Conservation (phyloP, 352 stramenopile genomes). For the Globisporangium polare region DNA sequence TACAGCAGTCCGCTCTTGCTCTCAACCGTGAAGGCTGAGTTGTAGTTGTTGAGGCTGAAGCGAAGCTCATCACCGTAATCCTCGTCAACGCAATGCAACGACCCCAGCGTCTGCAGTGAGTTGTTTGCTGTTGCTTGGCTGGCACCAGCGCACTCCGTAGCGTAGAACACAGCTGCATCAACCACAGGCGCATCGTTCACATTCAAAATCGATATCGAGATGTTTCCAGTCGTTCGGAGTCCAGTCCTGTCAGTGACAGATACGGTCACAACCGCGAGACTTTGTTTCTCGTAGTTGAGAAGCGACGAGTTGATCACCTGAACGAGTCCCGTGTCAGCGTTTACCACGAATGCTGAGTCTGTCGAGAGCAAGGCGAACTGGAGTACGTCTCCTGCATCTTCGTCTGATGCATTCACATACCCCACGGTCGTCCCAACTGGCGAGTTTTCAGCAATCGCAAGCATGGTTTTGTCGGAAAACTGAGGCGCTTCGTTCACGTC, state of each 20-base stretch:
- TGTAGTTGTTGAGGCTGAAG: constrained; percentile 27
- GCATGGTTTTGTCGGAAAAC: constrained; percentile 8
- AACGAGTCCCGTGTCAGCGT: neutral
- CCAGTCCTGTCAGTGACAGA: constrained; percentile 6
- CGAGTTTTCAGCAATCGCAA: constrained; percentile 28
- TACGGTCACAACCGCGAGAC: neutral
- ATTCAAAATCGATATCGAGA: constrained; percentile 4
- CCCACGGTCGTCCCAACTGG: constrained; percentile 11
- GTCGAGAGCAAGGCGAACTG: constrained; percentile 16
- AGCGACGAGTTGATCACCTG: neutral
- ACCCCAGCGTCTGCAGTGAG: constrained; percentile 26
- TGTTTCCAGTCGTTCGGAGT: neutral
- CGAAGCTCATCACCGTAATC: constrained; percentile 32
- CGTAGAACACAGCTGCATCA: neutral
- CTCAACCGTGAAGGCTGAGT: constrained; percentile 27
- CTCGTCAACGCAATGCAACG: constrained; percentile 45
- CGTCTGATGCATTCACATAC: constrained; percentile 18
- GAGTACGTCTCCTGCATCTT: constrained; percentile 22
- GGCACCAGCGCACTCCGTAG: neutral
- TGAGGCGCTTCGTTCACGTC: constrained; percentile 48
- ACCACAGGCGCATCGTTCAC: constrained; percentile 8
- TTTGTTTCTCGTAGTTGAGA: constrained; percentile 11
- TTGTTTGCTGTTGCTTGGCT: neutral
- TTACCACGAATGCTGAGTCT: neutral
- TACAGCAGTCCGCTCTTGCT: constrained; percentile 38